phyloP scores from a whole-genome alignment of 2,329 filamentous ascomycete species.

The Pseudocercospora eumusae region DNA sequence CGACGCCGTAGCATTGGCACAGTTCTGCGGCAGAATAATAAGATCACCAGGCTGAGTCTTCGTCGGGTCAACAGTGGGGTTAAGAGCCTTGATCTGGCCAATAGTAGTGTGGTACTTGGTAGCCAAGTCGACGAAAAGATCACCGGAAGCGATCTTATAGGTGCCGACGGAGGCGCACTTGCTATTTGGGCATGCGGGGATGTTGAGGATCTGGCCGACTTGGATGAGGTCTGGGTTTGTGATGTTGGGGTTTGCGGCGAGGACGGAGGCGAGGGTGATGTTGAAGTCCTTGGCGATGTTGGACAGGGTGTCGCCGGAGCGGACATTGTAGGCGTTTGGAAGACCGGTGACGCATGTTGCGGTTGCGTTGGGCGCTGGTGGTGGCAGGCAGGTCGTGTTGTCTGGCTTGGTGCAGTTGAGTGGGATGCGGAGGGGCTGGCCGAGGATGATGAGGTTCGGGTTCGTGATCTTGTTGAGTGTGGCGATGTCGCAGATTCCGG shows the following conservation, averaged over 20 bases:
- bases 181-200: slow-evolving; percentile 31
- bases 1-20: too few relatives aligned
- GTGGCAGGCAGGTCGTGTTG: slow-evolving; percentile 30
- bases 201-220: slow-evolving; percentile 31
- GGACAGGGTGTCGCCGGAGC: slow-evolving; percentile 30
- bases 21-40: slow-evolving; percentile 22
- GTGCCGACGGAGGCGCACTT: slow-evolving; percentile 26
- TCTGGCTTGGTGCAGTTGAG: slow-evolving; percentile 33
- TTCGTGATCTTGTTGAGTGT: slow-evolving; percentile 37
- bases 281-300: slow-evolving; percentile 31
- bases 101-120: slow-evolving; percentile 23
- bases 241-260: slow-evolving; percentile 32
- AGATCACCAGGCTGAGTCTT: slow-evolving; percentile 22
- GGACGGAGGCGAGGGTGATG: slow-evolving; percentile 31
- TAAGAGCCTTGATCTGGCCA: slow-evolving; percentile 33
- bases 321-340: slow-evolving; percentile 29
- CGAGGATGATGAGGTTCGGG: slow-evolving; percentile 39
- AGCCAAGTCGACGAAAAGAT: slow-evolving; percentile 32
- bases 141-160: slow-evolving; percentile 31
- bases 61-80: slow-evolving; percentile 26
- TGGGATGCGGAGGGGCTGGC: slow-evolving; percentile 35
- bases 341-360: slow-evolving; percentile 32
- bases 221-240: slow-evolving; percentile 26
- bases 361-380: slow-evolving; percentile 15
- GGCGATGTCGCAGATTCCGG: slow-evolving; percentile 36